Evolutionary conservation across 2,329 filamentous ascomycete genomes (phyloP), one percentile per base, ranked within the genome.

Genomic region (Mycocentrospora acerina): DNA sequence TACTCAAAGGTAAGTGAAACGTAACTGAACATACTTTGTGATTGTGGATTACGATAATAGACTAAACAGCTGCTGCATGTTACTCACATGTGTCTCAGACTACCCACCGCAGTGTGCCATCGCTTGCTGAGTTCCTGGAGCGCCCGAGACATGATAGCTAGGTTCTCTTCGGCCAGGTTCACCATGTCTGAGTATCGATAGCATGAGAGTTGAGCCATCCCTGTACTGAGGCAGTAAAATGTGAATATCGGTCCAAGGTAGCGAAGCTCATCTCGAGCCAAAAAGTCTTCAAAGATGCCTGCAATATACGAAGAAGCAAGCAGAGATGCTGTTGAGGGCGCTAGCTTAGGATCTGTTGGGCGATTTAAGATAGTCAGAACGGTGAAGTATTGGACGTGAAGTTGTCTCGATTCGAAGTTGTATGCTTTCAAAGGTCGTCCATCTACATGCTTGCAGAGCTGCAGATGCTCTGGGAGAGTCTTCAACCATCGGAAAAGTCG

Each of bases 201-300:
- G 34, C 62, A 64, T 2, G 68, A 69, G 0, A 71, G 58, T n/a
- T 69, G 59, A 1, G 67, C 59, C 24, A 71, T 53, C 0, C 69
- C 69, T 2, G 69, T 67, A 10, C 63, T 64, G 3, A 71, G 55
- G 12, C 64, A 66, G 35, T 71, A 71, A 44, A 71, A 70, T 4
- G 69, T 67, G 37, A 66, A 71, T 4, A 69, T 66, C 0, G 69
- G 66, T 0, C 68, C 69, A 1, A 71, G 48, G 17, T 66, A 69
- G 15, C 65, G 62, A 9, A 71, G 57, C 32, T 73, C 68, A 34
- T 70, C 68, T 0, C 65, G 54, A 15, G 67, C 60, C 15, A 72
- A 60, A 30, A 72, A 68, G 28, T 71, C 69, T 44, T 72, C 69
- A 26, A 71, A 72, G 4, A 72, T 67, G 0, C 69, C 68, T 1